Conservation (phyloP, 495 filamentous ascomycete genomes). For the Cercophora newfieldiana region DNA sequence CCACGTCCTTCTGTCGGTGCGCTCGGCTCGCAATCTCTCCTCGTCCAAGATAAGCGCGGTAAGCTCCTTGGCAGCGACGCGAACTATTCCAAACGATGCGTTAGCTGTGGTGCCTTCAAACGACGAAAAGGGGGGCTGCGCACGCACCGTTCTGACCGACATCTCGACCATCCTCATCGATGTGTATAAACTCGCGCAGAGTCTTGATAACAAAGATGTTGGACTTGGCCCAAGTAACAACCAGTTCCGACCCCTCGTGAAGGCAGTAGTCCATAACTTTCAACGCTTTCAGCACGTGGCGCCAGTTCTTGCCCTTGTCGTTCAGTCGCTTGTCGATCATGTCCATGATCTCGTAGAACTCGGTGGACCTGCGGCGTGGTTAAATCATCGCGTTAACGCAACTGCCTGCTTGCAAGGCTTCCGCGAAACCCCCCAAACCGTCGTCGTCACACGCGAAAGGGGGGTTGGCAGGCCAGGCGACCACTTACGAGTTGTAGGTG, state of each 20-base stretch:
- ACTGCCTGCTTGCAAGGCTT: slow-evolving; percentile 4
- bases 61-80: slow-evolving; percentile 93
- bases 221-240: slow-evolving; percentile 97
- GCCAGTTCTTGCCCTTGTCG: slow-evolving; percentile 99
- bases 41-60: slow-evolving; percentile 94
- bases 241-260: slow-evolving; percentile 93
- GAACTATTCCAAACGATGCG: slow-evolving; percentile 58
- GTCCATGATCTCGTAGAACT: slow-evolving; percentile 99
- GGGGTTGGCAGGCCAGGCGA: background rate
- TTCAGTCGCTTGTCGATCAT: slow-evolving; percentile 99
- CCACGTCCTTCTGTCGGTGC: slow-evolving; percentile 90
- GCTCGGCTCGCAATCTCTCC: slow-evolving; percentile 86
- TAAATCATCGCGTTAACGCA: background rate
- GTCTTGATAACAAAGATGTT: slow-evolving; percentile 99
- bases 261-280: slow-evolving; percentile 98
- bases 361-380: slow-evolving; percentile 49
- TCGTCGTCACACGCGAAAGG: background rate
- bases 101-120: background rate
- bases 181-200: slow-evolving; percentile 89
- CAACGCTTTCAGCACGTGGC: slow-evolving; percentile 95
- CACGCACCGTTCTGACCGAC: slow-evolving; percentile 88
- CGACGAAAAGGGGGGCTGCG: background rate
- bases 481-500: slow-evolving; percentile 89
- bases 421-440: background rate
- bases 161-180: slow-evolving; percentile 92